Conservation (phyloP, 805 yeast genomes). For the Isabelozyma pseudorhagii region DNA sequence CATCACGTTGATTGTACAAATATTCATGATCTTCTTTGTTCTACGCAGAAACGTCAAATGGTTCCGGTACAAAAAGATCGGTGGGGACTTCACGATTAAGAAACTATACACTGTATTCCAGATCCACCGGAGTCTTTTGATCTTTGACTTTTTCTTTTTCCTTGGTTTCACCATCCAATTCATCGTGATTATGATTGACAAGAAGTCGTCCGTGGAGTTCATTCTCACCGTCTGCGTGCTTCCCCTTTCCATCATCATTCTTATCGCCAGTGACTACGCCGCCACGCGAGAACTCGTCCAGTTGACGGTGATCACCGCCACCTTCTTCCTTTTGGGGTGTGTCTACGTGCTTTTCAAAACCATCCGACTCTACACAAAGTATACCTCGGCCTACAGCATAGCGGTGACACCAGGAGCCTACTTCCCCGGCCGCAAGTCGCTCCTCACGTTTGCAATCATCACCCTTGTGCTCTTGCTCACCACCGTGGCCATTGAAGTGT, state of each 20-base stretch:
- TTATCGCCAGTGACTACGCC: constrained; percentile 34
- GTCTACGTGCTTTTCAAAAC: constrained; percentile 47
- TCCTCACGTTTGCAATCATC: constrained; percentile 43
- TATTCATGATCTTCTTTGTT: constrained; percentile 22
- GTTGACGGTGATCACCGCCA: constrained; percentile 23
- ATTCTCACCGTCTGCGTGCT: constrained; percentile 44
- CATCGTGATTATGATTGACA: constrained; percentile 40
- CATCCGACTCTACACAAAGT: constrained; percentile 42
- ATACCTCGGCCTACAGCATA: constrained; percentile 30
- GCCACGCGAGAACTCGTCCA: constrained; percentile 29
- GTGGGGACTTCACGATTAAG: constrained; percentile 42
- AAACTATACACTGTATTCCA: constrained; percentile 36
- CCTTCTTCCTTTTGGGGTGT: constrained; percentile 34
- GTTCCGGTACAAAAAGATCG: constrained; percentile 47
- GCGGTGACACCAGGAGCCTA: constrained; percentile 28
- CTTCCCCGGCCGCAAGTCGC: constrained; percentile 45
- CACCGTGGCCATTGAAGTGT: constrained; percentile 22
- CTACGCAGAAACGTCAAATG: constrained; percentile 42
- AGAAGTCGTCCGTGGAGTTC: constrained; percentile 38
- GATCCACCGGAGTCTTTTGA: constrained; percentile 28
- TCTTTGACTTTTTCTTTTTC: constrained; percentile 39
- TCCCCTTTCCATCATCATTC: constrained; percentile 39
- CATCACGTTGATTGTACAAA: constrained; percentile 28
- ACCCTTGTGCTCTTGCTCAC: constrained; percentile 35
- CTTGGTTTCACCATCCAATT: constrained; percentile 50